phyloP scores from a whole-genome alignment of 345 rosid species.

The Brassica rapa region DNA sequence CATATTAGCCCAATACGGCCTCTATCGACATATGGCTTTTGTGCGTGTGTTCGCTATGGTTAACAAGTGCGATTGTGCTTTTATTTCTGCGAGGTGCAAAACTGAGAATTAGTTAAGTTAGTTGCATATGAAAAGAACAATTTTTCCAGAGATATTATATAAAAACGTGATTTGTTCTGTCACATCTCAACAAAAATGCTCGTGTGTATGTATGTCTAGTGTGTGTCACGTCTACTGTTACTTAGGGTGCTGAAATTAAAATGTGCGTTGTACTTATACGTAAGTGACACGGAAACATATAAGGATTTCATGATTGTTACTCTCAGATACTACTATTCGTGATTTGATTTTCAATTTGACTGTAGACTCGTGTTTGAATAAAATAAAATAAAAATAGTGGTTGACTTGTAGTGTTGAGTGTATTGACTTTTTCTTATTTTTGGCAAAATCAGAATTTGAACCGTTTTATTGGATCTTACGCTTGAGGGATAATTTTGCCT shows the following conservation, averaged over 20 bases:
- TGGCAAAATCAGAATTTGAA: background rate
- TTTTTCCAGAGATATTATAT: background rate
- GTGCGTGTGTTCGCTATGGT: background rate
- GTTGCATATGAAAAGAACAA: background rate
- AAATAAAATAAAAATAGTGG: constrained; percentile 5
- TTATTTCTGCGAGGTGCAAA: background rate
- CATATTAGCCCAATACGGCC: background rate
- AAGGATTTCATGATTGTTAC: constrained; percentile 2
- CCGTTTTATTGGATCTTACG: too few relatives aligned
- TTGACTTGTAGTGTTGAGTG: constrained; percentile 35
- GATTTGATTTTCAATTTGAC: constrained; percentile 34
- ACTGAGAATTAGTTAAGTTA: background rate
- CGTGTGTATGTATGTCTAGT: background rate
- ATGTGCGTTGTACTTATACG: constrained; percentile 5
- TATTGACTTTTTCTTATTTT: background rate
- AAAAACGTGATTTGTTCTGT: background rate
- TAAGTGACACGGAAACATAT: constrained; percentile 24
- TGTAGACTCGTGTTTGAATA: constrained; percentile 18
- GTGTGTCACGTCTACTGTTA: constrained; percentile 24
- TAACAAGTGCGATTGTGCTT: background rate
- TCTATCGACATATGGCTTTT: background rate
- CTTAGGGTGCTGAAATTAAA: constrained; percentile 30
- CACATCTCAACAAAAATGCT: background rate
- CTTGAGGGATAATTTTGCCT: too few relatives aligned
- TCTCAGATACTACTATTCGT: background rate